Evolutionary conservation across 1,284 basidiomycete species (phyloP), one percentile per base, ranked within the genome.

Genomic region (Apiotrichum porosum): DNA sequence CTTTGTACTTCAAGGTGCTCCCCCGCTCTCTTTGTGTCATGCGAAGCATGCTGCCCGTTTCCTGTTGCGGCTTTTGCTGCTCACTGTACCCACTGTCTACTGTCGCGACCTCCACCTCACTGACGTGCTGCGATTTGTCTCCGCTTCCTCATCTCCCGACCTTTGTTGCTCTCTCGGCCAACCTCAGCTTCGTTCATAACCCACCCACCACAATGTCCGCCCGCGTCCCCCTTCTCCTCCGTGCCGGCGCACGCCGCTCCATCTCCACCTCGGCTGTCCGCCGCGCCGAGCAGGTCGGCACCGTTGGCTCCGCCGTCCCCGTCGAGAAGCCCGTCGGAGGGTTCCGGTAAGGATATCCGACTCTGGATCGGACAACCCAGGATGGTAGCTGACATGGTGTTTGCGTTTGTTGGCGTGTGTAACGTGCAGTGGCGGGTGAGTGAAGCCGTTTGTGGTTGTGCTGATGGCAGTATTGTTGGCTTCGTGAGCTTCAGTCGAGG

Each of bases 391-490:
- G n/a, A n/a, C n/a, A n/a, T n/a, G n/a, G n/a, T n/a, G n/a, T n/a
- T n/a, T n/a, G n/a, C n/a, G n/a, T n/a, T n/a, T n/a, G n/a, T n/a
- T n/a, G n/a, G n/a, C n/a, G n/a, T n/a, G n/a, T n/a, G n/a, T n/a
- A n/a, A n/a, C n/a, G n/a, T n/a, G 28, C 41, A 58, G 86, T 55
- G 86, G 87, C 73, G 86, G 87, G 87, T 88, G 56, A 71, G 82
- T 71, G n/a, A n/a, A n/a, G n/a, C n/a, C n/a, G n/a, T n/a, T n/a
- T n/a, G n/a, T n/a, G 17, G 44, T 24, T n/a, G 33, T 26, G 28
- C 51, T 28, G 47, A 50, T 42, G 35, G 32, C 58, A 92, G 88
- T 42, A 82, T 94, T 48, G 80, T 92, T 23, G 91, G 91, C 0
- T 94, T 94, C 68, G 74, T 93, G 37, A 57, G 70, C 64, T 23